These are phyloP conservation scores for Xylogone sp. DNA, from an alignment of 2,329 filamentous ascomycete species.

Conservation along the genomic window DNA sequence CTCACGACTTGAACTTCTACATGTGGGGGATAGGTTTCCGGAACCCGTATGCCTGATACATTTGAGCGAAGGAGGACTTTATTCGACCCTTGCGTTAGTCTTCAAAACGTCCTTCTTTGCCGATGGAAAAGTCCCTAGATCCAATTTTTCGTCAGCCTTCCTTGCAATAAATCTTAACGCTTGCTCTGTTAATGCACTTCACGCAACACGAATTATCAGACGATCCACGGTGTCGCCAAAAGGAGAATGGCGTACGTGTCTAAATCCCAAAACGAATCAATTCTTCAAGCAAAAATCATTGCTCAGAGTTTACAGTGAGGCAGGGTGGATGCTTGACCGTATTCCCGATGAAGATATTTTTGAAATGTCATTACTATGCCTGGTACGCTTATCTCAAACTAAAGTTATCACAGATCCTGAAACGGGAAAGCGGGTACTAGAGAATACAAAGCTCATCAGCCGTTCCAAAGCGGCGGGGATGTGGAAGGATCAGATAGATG, in stretches of 20 bases:
- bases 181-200: slow-evolving; percentile 1
- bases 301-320: slow-evolving; percentile 26
- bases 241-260: slow-evolving; percentile 13
- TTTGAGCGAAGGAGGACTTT: slow-evolving; percentile 36
- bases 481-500: slow-evolving; percentile 1
- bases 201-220: slow-evolving; percentile 2
- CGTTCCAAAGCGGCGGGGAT: slow-evolving; percentile 15
- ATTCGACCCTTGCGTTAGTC: slow-evolving; percentile 21
- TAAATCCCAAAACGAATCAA: slow-evolving; percentile 16
- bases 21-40: slow-evolving; percentile 36
- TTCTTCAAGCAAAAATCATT: slow-evolving; percentile 32
- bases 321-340: slow-evolving; percentile 31
- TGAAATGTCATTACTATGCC: slow-evolving; percentile 19
- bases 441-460: slow-evolving; percentile 27
- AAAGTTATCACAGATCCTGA: slow-evolving; percentile 22
- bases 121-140: slow-evolving; percentile 25
- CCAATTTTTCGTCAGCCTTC: slow-evolving; percentile 25
- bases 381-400: slow-evolving; percentile 25
- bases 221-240: neutral
- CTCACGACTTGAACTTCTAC: slow-evolving; percentile 29
- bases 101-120: slow-evolving; percentile 25
- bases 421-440: slow-evolving; percentile 23
- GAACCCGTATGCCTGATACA: slow-evolving; percentile 39
- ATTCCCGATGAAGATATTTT: slow-evolving; percentile 32
- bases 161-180: slow-evolving; percentile 1